phyloP scores from a whole-genome alignment of 768 basidiomycete genomes.

The Tricholoma saponaceum region DNA sequence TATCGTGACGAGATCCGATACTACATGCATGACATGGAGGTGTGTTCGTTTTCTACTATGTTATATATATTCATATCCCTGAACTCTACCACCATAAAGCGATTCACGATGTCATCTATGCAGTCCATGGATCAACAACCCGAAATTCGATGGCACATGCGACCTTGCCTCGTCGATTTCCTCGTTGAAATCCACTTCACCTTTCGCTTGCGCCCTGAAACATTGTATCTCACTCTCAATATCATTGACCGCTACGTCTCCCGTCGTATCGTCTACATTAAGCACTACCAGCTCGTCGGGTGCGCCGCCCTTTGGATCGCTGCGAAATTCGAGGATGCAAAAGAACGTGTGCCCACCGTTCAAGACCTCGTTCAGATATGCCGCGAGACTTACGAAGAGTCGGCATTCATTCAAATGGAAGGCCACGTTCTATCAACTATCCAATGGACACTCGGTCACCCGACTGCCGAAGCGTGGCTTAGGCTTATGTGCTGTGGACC shows the following conservation, averaged over 20 bases:
- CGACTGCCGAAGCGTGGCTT: slow-evolving; percentile 97
- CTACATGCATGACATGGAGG: slow-evolving; percentile 99
- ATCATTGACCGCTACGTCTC: slow-evolving; percentile 99
- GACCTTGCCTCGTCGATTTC: slow-evolving; percentile 97
- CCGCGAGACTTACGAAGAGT: slow-evolving; percentile 94
- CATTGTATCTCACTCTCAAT: slow-evolving; percentile 96
- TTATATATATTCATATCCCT: slow-evolving; percentile 13
- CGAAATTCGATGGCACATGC: slow-evolving; percentile 99
- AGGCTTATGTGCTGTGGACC: slow-evolving; percentile 76
- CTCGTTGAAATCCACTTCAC: slow-evolving; percentile 98
- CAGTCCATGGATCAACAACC: slow-evolving; percentile 99
- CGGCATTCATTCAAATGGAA: slow-evolving; percentile 99
- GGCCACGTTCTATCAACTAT: slow-evolving; percentile 95
- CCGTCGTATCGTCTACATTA: slow-evolving; percentile 96
- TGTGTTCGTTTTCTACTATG: slow-evolving; percentile 38
- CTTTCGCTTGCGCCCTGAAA: slow-evolving; percentile 96
- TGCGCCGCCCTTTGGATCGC: slow-evolving; percentile 99
- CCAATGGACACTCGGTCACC: slow-evolving; percentile 95
- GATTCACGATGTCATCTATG: slow-evolving; percentile 83
- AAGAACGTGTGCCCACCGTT: slow-evolving; percentile 95
- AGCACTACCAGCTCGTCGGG: slow-evolving; percentile 98
- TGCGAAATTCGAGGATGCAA: slow-evolving; percentile 98
- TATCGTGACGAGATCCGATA: slow-evolving; percentile 88
- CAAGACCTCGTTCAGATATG: slow-evolving; percentile 94
- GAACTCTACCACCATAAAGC: slow-evolving; percentile 27